Base-by-base conservation (phyloP, 202 grass and related monocot genomes). In the Panicum hallii region DNA sequence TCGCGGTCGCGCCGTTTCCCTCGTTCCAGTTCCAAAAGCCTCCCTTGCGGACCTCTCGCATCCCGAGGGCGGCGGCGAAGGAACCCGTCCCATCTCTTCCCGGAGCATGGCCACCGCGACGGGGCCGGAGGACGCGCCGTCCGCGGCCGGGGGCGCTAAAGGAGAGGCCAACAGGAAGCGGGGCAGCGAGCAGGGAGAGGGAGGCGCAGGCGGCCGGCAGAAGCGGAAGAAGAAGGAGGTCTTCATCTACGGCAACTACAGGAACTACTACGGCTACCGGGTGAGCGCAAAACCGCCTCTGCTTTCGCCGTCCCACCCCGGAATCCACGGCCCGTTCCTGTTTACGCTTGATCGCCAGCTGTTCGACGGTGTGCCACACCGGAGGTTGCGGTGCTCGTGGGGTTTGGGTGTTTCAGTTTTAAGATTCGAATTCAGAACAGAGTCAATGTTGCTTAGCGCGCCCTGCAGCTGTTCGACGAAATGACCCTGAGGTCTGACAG, bases 211-310 rank as follows among this genome's bases (percentile, higher is more conserved):
- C 28, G 79, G 44, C 42, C 70, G 76, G 64, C 48, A 85, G 74
- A 93, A 90, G 84, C 91, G 88, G 61, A 97, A 97, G 83, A 94
- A 74, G 77, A 92, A 92, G 56, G 87, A 92, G 55, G 75, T 87
- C 3, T 99, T 89, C 86, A 88, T 99, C 86, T 99, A 99, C 41
- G 97, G 93, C 3, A 99, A 99, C 88, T 99, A 99, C 84, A 92
- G 61, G 86, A 86, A 85, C 88, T 99, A 99, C 88, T 99, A 99
- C 82, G 90, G 91, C 57, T 99, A 99, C 86, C 81, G 97, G 43
- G 97, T 99, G 70, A 91, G 81, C 42, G 3, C 56, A 7, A 67
- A 71, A 4, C 8, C 45, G 12, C 84, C 12, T 55, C 13, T 12
- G 2, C 2, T 49, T 20, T 40, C 30, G 50, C 34, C 11, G 81